Percentiles rank a stretch among this genome's conserved stretches.
phyloP scores from a whole-genome alignment of 1,284 basidiomycete genomes.

The Austroboletus sp. region DNA sequence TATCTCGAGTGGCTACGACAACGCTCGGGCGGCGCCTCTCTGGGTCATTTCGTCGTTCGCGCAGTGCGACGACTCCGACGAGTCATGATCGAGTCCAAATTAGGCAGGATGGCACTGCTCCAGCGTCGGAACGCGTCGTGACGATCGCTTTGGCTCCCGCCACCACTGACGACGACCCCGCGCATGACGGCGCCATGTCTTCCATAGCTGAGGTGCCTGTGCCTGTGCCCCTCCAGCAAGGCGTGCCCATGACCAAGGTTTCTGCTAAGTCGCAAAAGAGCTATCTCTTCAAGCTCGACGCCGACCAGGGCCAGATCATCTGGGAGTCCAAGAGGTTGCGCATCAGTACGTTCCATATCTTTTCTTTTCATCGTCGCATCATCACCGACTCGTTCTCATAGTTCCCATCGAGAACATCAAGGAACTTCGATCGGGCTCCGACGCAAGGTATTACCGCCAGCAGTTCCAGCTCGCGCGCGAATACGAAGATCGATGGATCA shows the following conservation, averaged over 20 bases:
- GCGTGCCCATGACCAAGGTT: conserved; percentile 80
- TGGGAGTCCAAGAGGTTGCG: conserved; percentile 79
- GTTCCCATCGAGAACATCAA: conserved; percentile 89
- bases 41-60: conserved; percentile 9
- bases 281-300: conserved; percentile 67
- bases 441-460: conserved; percentile 73
- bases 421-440: conserved; percentile 76
- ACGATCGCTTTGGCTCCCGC: background rate
- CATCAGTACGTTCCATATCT: conserved; percentile 52
- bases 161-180: background rate
- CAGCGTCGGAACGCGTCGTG: background rate
- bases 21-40: conserved; percentile 22
- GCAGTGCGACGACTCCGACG: background rate
- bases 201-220: conserved; percentile 38
- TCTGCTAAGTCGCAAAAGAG: conserved; percentile 78
- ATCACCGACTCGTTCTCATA: conserved; percentile 23
- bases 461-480: conserved; percentile 63
- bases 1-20: conserved; percentile 22
- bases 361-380: background rate
- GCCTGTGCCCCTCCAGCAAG: conserved; percentile 49
- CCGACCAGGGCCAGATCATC: conserved; percentile 73
- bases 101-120: conserved; percentile 8
- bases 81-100: conserved; percentile 11
- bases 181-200: conserved; percentile 14
- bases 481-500: conserved; percentile 67